Conservation (phyloP, 2,329 filamentous ascomycete species). For the Ophiostoma montium region DNA sequence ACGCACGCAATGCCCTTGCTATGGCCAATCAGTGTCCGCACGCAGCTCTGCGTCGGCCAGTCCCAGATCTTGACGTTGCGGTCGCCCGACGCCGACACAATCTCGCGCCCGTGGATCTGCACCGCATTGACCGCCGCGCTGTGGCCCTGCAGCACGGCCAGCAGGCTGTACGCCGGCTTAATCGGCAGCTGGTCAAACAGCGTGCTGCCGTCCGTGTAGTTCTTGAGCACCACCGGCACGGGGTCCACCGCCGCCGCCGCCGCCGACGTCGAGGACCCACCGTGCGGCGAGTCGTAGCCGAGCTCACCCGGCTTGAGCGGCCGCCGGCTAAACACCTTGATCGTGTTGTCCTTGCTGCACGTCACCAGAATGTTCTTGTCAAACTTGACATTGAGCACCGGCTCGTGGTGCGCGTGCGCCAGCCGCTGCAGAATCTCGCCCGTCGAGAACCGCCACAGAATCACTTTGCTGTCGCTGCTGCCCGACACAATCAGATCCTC, state of each 20-base stretch:
- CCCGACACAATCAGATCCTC: conserved; percentile 93
- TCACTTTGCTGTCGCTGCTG: conserved; percentile 81
- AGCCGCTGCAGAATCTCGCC: conserved; percentile 69
- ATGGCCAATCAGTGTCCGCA: conserved; percentile 71
- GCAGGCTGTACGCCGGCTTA: conserved; percentile 55
- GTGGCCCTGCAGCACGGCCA: conserved; percentile 73
- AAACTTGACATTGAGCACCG: conserved; percentile 85
- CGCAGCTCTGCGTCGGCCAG: conserved; percentile 63
- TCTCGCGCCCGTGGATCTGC: conserved; percentile 69
- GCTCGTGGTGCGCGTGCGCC: conserved; percentile 67
- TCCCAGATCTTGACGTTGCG: conserved; percentile 92
- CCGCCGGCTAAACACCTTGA: conserved; percentile 86
- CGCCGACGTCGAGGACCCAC: not conserved
- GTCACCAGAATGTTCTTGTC: conserved; percentile 86
- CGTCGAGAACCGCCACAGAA: conserved; percentile 87
- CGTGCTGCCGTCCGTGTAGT: conserved; percentile 34
- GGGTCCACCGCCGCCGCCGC: conserved; percentile 35
- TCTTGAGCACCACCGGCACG: conserved; percentile 35
- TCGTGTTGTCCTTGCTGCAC: conserved; percentile 92
- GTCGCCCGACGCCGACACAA: conserved; percentile 92
- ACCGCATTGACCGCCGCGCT: conserved; percentile 91
- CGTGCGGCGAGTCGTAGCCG: conserved; percentile 31
- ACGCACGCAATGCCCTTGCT: conserved; percentile 95
- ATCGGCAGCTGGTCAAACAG: conserved; percentile 33
- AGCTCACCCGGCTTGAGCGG: conserved; percentile 47